These are phyloP conservation scores for Candida easanensis DNA, from an alignment of 805 yeast species.

Conservation along the genomic window DNA sequence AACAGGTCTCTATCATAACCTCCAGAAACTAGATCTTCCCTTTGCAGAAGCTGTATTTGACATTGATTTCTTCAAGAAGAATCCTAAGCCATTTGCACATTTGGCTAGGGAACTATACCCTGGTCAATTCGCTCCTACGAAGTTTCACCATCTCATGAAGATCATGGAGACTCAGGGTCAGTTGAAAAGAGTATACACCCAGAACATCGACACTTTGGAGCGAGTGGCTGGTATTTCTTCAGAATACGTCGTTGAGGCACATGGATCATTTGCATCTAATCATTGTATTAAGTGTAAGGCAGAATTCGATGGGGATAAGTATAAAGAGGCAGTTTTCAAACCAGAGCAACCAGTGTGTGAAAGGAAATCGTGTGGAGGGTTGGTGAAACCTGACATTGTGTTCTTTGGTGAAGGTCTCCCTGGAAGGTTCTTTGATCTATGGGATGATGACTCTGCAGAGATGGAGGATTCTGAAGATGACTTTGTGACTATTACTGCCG, in stretches of 20 bases:
- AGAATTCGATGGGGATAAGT: constrained; percentile 46
- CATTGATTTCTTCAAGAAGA: constrained; percentile 69
- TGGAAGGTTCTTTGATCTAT: constrained; percentile 55
- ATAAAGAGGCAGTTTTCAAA: constrained; percentile 39
- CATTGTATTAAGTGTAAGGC: constrained; percentile 77
- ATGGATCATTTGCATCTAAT: constrained; percentile 85
- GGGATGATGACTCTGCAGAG: constrained; percentile 51
- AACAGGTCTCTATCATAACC: constrained; percentile 83
- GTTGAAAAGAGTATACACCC: constrained; percentile 77
- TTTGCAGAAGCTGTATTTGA: constrained; percentile 96
- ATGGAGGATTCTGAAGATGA: constrained; percentile 32
- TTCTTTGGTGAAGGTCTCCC: constrained; percentile 94
- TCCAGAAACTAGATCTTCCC: constrained; percentile 72
- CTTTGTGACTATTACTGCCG: constrained; percentile 83
- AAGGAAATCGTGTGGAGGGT: constrained; percentile 54
- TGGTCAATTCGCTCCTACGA: constrained; percentile 80
- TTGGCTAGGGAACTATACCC: constrained; percentile 86
- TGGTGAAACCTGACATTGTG: constrained; percentile 90
- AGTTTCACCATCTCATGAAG: constrained; percentile 71
- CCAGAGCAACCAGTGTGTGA: constrained; percentile 46
- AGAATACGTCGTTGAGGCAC: constrained; percentile 79
- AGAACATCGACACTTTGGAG: constrained; percentile 91
- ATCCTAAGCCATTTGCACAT: constrained; percentile 82
- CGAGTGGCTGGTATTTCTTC: constrained; percentile 73
- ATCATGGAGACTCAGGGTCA: constrained; percentile 61